Evolutionary conservation across 495 filamentous ascomycete species (phyloP).

Genomic region (Letharia columbiana): DNA sequence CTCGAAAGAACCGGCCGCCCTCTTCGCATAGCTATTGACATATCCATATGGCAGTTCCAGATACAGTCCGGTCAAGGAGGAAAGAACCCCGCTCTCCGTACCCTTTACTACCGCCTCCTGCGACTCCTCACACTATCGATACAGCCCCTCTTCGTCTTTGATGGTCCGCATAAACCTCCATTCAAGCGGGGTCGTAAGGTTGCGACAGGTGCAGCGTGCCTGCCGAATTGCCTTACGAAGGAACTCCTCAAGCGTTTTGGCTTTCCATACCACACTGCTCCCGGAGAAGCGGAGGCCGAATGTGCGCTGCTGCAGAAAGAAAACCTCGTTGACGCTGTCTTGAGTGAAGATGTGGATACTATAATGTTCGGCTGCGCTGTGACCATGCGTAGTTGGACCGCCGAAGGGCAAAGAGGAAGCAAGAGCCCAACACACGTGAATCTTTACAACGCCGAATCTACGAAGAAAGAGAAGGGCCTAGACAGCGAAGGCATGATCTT

Average conservation of each 20-base stretch:
- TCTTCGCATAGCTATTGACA: slow-evolving; percentile 83
- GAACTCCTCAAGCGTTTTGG: slow-evolving; percentile 76
- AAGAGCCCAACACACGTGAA: slow-evolving; percentile 80
- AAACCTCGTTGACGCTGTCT: slow-evolving; percentile 85
- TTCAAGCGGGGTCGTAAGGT: slow-evolving; percentile 79
- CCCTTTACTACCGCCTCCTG: slow-evolving; percentile 84
- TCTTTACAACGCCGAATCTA: slow-evolving; percentile 55
- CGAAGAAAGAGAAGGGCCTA: slow-evolving; percentile 47
- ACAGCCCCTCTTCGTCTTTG: slow-evolving; percentile 90
- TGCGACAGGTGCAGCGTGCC: slow-evolving; percentile 35
- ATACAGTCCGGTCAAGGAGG: slow-evolving; percentile 79
- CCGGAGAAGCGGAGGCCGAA: slow-evolving; percentile 95
- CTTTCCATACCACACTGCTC: slow-evolving; percentile 76
- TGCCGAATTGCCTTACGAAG: slow-evolving; percentile 50
- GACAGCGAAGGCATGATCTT: slow-evolving; percentile 86
- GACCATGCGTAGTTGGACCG: slow-evolving; percentile 76
- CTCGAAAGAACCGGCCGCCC: slow-evolving; percentile 62
- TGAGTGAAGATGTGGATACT: slow-evolving; percentile 96
- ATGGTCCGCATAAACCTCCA: slow-evolving; percentile 78
- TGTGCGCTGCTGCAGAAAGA: slow-evolving; percentile 78
- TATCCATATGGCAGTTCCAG: slow-evolving; percentile 97
- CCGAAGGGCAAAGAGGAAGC: slow-evolving; percentile 52
- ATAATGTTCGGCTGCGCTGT: slow-evolving; percentile 89
- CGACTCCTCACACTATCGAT: slow-evolving; percentile 73
- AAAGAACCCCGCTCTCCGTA: slow-evolving; percentile 81